These are phyloP conservation scores for Cyberlindnera maritima DNA, from an alignment of 805 yeast genomes.

Conservation along the genomic window DNA sequence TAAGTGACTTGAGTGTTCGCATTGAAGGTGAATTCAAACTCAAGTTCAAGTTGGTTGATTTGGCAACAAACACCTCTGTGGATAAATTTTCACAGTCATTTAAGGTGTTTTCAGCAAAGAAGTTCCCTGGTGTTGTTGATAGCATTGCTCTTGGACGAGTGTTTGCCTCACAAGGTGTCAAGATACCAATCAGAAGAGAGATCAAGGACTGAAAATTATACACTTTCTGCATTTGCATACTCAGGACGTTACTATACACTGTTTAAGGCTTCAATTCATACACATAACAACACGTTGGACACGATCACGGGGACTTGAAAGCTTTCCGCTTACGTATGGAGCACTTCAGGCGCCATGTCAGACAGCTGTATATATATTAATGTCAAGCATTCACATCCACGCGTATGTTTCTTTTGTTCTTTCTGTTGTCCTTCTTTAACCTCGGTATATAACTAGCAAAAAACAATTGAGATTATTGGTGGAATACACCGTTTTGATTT, in stretches of 20 bases:
- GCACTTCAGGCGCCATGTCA: too few relatives aligned
- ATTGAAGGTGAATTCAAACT: constrained; percentile 41
- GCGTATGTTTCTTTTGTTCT: background rate
- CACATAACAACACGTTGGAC: too few relatives aligned
- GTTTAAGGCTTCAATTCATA: too few relatives aligned
- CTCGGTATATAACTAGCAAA: background rate
- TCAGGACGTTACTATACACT: too few relatives aligned
- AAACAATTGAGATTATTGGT: too few relatives aligned
- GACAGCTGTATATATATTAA: too few relatives aligned
- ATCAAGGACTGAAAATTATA: constrained; percentile 2
- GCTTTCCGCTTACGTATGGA: too few relatives aligned
- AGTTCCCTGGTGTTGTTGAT: constrained; percentile 45
- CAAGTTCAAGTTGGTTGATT: constrained; percentile 35
- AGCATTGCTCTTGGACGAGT: constrained; percentile 37
- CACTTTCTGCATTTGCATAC: background rate
- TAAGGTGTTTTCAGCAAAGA: constrained; percentile 40
- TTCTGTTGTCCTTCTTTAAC: background rate
- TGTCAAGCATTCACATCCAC: too few relatives aligned
- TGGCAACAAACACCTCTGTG: constrained; percentile 20
- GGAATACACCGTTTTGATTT: too few relatives aligned
- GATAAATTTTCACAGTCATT: constrained; percentile 32
- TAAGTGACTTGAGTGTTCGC: constrained; percentile 40
- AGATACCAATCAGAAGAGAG: constrained; percentile 40
- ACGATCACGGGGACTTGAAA: too few relatives aligned
- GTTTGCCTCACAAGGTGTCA: constrained; percentile 42